Percentiles rank a stretch among this genome's conserved stretches.
These are phyloP conservation scores for Rachicladosporium sp. DNA, from an alignment of 2,329 filamentous ascomycete genomes.

Conservation along the genomic window DNA sequence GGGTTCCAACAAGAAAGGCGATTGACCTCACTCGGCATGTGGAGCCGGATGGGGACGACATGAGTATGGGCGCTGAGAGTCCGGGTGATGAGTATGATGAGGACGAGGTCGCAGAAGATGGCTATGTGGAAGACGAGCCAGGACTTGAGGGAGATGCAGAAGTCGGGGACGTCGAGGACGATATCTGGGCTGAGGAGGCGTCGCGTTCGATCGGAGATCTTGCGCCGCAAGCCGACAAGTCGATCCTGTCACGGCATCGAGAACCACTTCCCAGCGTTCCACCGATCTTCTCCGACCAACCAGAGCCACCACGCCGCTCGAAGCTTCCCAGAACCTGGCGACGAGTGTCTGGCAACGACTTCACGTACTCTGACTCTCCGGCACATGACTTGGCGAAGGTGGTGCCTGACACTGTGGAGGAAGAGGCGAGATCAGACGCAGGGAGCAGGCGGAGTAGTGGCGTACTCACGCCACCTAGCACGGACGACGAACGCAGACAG, in stretches of 20 bases:
- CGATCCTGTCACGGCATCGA: background rate
- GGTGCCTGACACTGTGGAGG: background rate
- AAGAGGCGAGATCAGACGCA: background rate
- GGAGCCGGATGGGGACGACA: slow-evolving; percentile 11
- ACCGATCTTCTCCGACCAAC: slow-evolving; percentile 12
- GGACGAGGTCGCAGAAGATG: slow-evolving; percentile 3
- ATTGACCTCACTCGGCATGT: background rate
- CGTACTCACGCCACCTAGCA: slow-evolving; percentile 23
- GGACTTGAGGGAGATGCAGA: background rate
- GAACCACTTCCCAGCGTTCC: background rate
- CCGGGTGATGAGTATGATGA: slow-evolving; percentile 5
- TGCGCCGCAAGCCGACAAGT: background rate
- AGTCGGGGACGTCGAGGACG: slow-evolving; percentile 12
- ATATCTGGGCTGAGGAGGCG: slow-evolving; percentile 38
- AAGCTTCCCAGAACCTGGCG: slow-evolving; percentile 32
- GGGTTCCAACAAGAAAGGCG: slow-evolving; percentile 10
- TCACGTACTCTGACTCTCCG: slow-evolving; percentile 28
- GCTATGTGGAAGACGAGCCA: slow-evolving; percentile 1
- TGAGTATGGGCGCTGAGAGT: slow-evolving; percentile 6
- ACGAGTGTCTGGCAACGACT: slow-evolving; percentile 13
- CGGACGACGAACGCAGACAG: slow-evolving; percentile 11
- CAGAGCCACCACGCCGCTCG: slow-evolving; percentile 23
- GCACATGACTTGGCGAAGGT: slow-evolving; percentile 7
- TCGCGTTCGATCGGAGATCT: slow-evolving; percentile 23
- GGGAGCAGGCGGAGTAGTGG: slow-evolving; percentile 7